Conservation (phyloP, 75 land plant genomes). For the Picea glauca region DNA sequence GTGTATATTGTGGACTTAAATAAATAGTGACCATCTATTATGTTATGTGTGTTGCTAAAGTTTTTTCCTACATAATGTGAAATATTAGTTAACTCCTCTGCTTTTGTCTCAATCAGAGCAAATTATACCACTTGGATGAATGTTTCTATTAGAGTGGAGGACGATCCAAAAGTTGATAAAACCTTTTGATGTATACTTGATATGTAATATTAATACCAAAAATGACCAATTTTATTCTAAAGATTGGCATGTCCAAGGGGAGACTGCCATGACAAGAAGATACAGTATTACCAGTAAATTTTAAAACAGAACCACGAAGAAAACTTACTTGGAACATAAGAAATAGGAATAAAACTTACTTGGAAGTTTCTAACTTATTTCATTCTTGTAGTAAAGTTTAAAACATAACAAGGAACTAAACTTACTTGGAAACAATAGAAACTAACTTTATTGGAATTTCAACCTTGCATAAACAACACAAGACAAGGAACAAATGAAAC, state of each 20-base stretch:
- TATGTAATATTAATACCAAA: conserved; percentile 50
- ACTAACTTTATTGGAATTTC: no score
- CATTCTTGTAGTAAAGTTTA: no score
- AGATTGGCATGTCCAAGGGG: neutral
- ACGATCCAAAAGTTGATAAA: conserved; percentile 79
- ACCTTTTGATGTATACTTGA: conserved; percentile 96
- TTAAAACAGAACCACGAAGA: no score
- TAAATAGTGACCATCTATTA: neutral
- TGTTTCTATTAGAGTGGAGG: conserved; percentile 80
- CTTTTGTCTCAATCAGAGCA: conserved; percentile 61
- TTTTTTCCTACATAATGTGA: neutral
- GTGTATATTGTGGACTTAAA: neutral
- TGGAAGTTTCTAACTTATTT: no score
- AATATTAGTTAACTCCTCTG: neutral
- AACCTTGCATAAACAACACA: no score
- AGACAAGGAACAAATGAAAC: no score
- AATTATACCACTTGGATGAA: conserved; percentile 98
- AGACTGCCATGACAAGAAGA: no score
- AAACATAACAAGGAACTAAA: no score
- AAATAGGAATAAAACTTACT: no score
- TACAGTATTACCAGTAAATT: no score
- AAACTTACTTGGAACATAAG: no score
- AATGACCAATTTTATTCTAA: neutral
- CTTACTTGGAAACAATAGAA: no score
- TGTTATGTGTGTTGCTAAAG: neutral